Base-by-base conservation (phyloP, 371 early-diverging fungal genomes). In the Smittium culicis region DNA sequence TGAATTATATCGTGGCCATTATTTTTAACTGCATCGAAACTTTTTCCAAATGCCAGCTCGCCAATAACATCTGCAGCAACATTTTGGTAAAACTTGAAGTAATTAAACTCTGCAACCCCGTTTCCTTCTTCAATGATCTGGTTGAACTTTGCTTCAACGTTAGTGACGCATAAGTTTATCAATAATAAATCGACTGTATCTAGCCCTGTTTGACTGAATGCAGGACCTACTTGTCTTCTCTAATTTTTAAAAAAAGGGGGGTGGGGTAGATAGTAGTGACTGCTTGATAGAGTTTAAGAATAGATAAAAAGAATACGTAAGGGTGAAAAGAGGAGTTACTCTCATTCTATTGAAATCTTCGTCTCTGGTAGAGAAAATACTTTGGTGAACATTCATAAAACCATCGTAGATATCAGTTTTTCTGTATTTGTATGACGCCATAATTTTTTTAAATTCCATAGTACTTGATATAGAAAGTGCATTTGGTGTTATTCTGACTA, bases 41-140 rank as follows among this genome's bases (percentile, higher is more conserved):
- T n/a, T n/a, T n/a, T n/a, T n/a, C n/a, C 77, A 61, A 70, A 78
- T 3, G 74, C 72, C n/a, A 77, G 66, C 16, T 25, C 34, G 17
- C 77, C 73, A 25, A 78, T 72, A 31, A 75, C 55, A 29, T 77
- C 75, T 24, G 72, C 64, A 0, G 72, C 66, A 3, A 74, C 54
- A 1, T 35, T 55, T 25, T 71, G 70, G 55, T 69, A 77, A 1
- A 45, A 64, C 5, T 67, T 55, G 57, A 64, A 66, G 55, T 74
- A 77, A 65, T 76, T 77, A 28, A 73, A 68, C 17, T 2, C 2
- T 17, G 70, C 27, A 28, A 35, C 16, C n/a, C 2, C 16, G 29
- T 17, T 29, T 57, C 3, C 17, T 17, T 25, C 25, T 35, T 16
- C 25, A 14, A 68, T 32, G 1, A 29, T 35, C 24, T 24, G 16